Conservation (phyloP, 148 eudicot genomes). For the Diospyros kaki region DNA sequence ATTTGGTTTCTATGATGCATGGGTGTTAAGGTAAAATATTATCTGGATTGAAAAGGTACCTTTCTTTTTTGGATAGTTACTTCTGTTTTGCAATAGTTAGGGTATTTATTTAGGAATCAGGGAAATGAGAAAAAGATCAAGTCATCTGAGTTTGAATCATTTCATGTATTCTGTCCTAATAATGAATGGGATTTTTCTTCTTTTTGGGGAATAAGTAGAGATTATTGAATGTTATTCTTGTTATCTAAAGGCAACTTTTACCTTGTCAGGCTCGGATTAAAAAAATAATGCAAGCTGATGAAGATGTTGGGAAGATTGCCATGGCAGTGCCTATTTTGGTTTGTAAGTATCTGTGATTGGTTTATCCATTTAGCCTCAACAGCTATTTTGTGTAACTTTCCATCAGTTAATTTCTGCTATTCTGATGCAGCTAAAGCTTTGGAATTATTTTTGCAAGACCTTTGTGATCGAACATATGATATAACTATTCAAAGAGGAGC, state of each 20-base stretch:
- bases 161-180: not conserved
- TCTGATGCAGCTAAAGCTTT: conserved; percentile 84
- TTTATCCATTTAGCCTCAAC: conserved; percentile 6
- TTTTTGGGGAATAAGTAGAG: no score
- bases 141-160: not conserved
- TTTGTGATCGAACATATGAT: conserved; percentile 92
- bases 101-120: no score
- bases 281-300: conserved; percentile 99
- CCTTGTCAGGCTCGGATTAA: conserved; percentile 80
- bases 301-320: conserved; percentile 97
- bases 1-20: no score
- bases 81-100: no score
- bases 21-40: no score
- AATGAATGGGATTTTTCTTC: no score
- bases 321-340: conserved; percentile 98
- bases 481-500: conserved; percentile 93
- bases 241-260: not conserved
- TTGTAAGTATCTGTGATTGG: conserved; percentile 44
- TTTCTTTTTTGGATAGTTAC: no score
- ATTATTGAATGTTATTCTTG: not conserved
- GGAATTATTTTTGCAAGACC: conserved; percentile 95
- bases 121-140: no score
- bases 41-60: no score
- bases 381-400: not conserved
- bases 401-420: conserved; percentile 10